Percentiles rank a stretch among this genome's conserved stretches.
These are phyloP conservation scores for Erodium maritimum DNA, from an alignment of 345 rosid genomes.

Conservation along the genomic window DNA sequence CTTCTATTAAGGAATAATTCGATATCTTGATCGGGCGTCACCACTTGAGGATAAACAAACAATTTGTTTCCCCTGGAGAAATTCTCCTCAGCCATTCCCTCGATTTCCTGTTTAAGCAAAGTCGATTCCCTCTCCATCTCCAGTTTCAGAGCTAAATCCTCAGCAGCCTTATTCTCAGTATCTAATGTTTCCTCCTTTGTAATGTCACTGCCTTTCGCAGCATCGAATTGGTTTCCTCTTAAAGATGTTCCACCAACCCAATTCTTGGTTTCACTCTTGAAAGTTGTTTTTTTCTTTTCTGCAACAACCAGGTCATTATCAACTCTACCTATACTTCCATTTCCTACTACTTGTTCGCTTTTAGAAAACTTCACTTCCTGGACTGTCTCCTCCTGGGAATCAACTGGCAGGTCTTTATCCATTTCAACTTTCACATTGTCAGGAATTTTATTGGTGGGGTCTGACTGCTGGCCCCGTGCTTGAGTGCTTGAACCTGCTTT, in stretches of 20 bases:
- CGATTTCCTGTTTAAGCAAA: slow-evolving; percentile 40
- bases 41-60: slow-evolving; percentile 53
- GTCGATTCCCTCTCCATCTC: slow-evolving; percentile 27
- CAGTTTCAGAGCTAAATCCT: slow-evolving; percentile 29
- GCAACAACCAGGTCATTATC: slow-evolving; percentile 9
- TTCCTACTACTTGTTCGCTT: slow-evolving; percentile 3
- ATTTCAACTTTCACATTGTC: slow-evolving; percentile 16
- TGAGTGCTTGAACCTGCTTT: slow-evolving; percentile 24
- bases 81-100: slow-evolving; percentile 43
- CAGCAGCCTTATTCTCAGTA: slow-evolving; percentile 6
- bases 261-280: slow-evolving; percentile 10
- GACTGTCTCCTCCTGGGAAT: slow-evolving; percentile 13
- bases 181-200: not conserved
- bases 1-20: slow-evolving; percentile 66
- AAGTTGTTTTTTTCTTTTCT: slow-evolving; percentile 12
- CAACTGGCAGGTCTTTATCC: slow-evolving; percentile 24
- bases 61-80: slow-evolving; percentile 35
- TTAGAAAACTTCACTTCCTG: slow-evolving; percentile 15
- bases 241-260: slow-evolving; percentile 11
- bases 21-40: slow-evolving; percentile 52
- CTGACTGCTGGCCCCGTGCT: slow-evolving; percentile 12
- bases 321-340: slow-evolving; percentile 21
- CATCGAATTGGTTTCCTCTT: slow-evolving; percentile 12
- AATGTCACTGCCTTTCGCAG: not conserved
- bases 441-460: slow-evolving; percentile 10